Percentiles rank a stretch among this genome's conserved stretches.
Conservation (phyloP, 352 stramenopile species). For the Elongisporangium prolatum region DNA sequence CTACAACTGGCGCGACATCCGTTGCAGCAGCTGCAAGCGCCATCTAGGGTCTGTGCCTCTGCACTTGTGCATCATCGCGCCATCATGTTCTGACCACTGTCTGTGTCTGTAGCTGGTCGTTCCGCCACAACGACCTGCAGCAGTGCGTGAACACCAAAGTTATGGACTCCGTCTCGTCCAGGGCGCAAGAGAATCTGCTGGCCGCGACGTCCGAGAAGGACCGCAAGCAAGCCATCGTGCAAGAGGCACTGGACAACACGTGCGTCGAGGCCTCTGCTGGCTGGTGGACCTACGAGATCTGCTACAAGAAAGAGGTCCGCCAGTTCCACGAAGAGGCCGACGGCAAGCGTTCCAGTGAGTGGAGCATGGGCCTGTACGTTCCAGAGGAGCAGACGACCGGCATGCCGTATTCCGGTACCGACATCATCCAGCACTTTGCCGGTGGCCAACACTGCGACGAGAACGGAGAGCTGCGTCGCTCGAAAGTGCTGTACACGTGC, state of each 20-base stretch:
- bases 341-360: conserved; percentile 64
- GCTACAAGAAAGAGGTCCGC: conserved; percentile 75
- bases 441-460: conserved; percentile 82
- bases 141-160: conserved; percentile 62
- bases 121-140: conserved; percentile 76
- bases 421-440: conserved; percentile 69
- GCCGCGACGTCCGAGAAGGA: conserved; percentile 24
- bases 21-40: conserved; percentile 66
- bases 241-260: conserved; percentile 38
- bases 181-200: conserved; percentile 32
- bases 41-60: conserved; percentile 58
- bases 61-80: neutral
- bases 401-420: conserved; percentile 16
- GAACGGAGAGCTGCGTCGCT: conserved; percentile 67
- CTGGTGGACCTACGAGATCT: conserved; percentile 87
- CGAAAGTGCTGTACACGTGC: conserved; percentile 73
- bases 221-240: conserved; percentile 38
- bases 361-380: conserved; percentile 78
- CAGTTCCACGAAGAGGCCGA: conserved; percentile 80
- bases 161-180: conserved; percentile 40
- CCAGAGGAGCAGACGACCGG: conserved; percentile 20
- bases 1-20: conserved; percentile 80
- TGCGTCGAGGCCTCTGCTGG: conserved; percentile 56
- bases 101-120: conserved; percentile 48
- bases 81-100: conserved; percentile 1